Percentiles rank a stretch among this genome's conserved stretches.
Evolutionary conservation across 2,329 filamentous ascomycete genomes (phyloP).

Genomic region (Penicillium digitatum): DNA sequence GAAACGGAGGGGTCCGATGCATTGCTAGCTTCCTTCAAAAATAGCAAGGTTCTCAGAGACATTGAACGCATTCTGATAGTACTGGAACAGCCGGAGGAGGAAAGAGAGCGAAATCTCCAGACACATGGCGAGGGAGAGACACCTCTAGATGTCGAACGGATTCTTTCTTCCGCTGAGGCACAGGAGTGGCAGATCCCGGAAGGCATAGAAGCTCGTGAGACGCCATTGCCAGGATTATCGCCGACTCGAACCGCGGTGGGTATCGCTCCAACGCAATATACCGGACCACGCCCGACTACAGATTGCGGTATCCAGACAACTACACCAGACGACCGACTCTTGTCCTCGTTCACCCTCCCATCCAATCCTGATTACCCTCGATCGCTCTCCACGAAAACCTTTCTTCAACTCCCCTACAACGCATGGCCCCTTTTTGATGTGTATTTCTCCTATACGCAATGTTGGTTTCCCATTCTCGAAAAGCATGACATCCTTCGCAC

Average conservation of each 20-base stretch:
- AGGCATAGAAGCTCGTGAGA: conserved; percentile 18
- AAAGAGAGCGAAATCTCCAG: conserved; percentile 29
- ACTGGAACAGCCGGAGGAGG: conserved; percentile 38
- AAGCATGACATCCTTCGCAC: conserved; percentile 60
- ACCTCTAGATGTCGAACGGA: conserved; percentile 29
- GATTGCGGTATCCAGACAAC: conserved; percentile 30
- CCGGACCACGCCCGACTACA: conserved; percentile 15
- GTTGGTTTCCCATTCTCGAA: conserved; percentile 71
- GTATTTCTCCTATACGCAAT: conserved; percentile 71
- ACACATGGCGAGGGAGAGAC: conserved; percentile 25
- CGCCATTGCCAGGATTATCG: conserved; percentile 22
- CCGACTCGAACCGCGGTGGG: conserved; percentile 24
- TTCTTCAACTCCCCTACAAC: conserved; percentile 52
- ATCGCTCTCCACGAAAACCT: conserved; percentile 8
- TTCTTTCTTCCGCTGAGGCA: conserved; percentile 28
- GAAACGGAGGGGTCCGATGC: conserved; percentile 51
- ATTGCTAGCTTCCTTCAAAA: conserved; percentile 60
- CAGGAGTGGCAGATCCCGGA: conserved; percentile 37
- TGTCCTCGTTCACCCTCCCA: conserved; percentile 2
- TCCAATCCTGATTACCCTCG: conserved; percentile 5
- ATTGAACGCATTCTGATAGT: conserved; percentile 59
- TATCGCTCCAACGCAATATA: conserved; percentile 10
- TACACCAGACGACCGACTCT: neutral
- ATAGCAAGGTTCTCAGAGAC: conserved; percentile 58
- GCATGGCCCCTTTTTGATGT: conserved; percentile 59